phyloP scores from a whole-genome alignment of 768 basidiomycete species.

The Hypholoma fasciculare region DNA sequence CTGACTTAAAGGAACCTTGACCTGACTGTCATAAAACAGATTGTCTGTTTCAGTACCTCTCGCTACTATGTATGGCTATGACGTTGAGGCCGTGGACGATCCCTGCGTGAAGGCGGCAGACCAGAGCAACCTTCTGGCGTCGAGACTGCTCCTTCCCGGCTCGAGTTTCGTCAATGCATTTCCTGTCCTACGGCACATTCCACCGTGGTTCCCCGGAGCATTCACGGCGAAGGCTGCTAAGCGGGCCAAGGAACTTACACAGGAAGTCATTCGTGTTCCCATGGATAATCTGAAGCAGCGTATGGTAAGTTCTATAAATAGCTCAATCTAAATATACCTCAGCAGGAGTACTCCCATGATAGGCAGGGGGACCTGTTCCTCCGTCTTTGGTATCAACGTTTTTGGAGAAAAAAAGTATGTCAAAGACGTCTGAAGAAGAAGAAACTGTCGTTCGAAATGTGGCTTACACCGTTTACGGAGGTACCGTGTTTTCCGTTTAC shows the following conservation, averaged over 20 bases:
- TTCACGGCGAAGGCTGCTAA: background rate
- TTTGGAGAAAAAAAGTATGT: constrained; percentile 3
- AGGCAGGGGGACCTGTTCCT: background rate
- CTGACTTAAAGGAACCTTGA: background rate
- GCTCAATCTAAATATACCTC: background rate
- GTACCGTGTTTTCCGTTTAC: background rate
- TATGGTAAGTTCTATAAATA: background rate
- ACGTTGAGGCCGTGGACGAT: constrained; percentile 23
- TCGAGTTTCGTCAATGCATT: constrained; percentile 25
- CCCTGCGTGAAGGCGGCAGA: constrained; percentile 23
- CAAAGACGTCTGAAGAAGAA: background rate
- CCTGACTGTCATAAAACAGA: background rate
- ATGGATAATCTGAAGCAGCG: background rate
- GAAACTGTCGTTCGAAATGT: constrained; percentile 4
- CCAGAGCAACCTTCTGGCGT: constrained; percentile 9
- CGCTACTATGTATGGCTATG: constrained; percentile 28
- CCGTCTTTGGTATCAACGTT: background rate
- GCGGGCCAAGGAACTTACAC: background rate
- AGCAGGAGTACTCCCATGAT: no score
- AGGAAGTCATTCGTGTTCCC: background rate
- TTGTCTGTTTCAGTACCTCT: constrained; percentile 15
- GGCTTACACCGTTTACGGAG: constrained; percentile 13
- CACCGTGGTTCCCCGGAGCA: constrained; percentile 29
- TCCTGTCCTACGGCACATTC: constrained; percentile 32
- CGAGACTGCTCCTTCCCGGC: constrained; percentile 19